Percentiles rank a stretch among this genome's conserved stretches.
phyloP scores from a whole-genome alignment of 73 alveolate species.

The Blepharisma japonicum region DNA sequence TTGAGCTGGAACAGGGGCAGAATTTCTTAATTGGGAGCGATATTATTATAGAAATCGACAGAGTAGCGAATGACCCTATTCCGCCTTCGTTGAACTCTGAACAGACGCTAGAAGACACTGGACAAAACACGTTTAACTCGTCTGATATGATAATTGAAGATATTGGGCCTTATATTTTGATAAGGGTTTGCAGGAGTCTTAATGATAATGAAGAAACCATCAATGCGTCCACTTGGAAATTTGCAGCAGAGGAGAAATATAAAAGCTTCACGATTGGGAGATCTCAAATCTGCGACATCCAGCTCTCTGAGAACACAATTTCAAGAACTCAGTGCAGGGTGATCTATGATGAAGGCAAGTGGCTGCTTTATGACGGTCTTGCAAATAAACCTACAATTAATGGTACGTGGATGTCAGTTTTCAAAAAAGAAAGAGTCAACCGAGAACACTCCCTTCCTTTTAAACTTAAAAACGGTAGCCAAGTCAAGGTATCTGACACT shows the following conservation, averaged over 20 bases:
- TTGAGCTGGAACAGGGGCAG: slow-evolving; percentile 1
- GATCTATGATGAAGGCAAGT: background rate
- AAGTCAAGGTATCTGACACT: slow-evolving; percentile 5
- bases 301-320: slow-evolving; percentile 11
- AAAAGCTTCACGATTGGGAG: slow-evolving; percentile 10
- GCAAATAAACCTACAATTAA: background rate
- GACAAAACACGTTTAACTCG: background rate
- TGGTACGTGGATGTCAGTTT: slow-evolving; percentile 29
- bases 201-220: slow-evolving; percentile 1
- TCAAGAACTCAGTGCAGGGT: slow-evolving; percentile 27
- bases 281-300: slow-evolving; percentile 23
- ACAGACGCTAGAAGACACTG: background rate
- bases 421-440: background rate
- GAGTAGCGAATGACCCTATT: background rate
- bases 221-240: background rate
- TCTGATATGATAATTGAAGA: background rate
- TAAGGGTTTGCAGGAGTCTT: background rate
- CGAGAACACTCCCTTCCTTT: slow-evolving; percentile 30
- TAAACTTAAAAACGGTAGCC: background rate
- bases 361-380: slow-evolving; percentile 20
- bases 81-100: too few species aligned
- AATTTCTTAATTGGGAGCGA: slow-evolving; percentile 12
- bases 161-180: background rate
- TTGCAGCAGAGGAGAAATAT: background rate
- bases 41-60: background rate